Conservation (phyloP, 2,329 filamentous ascomycete species). For the Coniochaeta ligniaria region DNA sequence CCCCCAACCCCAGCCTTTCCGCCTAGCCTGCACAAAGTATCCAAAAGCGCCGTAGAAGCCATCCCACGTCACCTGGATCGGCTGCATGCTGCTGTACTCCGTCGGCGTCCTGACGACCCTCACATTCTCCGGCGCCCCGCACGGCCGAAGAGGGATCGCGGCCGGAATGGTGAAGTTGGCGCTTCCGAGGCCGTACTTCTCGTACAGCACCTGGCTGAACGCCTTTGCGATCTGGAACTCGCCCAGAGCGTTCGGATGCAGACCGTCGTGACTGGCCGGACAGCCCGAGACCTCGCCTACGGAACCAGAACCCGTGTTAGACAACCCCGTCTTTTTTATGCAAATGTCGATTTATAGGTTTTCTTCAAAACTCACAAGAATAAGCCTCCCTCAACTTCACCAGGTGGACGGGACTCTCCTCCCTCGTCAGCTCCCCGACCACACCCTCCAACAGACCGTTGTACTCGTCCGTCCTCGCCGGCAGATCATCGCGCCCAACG, state of each 20-base stretch:
- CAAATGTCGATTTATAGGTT: too few species aligned
- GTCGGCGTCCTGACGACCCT: not conserved
- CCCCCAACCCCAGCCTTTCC: not conserved
- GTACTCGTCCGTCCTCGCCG: slow-evolving; percentile 15
- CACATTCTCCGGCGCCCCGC: slow-evolving; percentile 9
- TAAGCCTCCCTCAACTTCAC: slow-evolving; percentile 25
- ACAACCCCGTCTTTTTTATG: too few species aligned
- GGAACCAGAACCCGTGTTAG: too few species aligned
- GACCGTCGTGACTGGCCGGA: slow-evolving; percentile 28
- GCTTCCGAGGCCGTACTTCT: slow-evolving; percentile 15
- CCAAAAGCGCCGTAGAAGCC: slow-evolving; percentile 15
- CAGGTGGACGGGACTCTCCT: slow-evolving; percentile 20
- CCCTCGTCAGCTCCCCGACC: slow-evolving; percentile 16
- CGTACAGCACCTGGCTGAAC: slow-evolving; percentile 24
- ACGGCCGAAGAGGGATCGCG: slow-evolving; percentile 10
- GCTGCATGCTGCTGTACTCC: not conserved
- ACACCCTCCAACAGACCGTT: slow-evolving; percentile 16
- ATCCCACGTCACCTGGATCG: slow-evolving; percentile 15
- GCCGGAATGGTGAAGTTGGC: slow-evolving; percentile 14
- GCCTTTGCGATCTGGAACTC: slow-evolving; percentile 34
- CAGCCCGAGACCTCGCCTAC: slow-evolving; percentile 15
- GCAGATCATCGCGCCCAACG: slow-evolving; percentile 16
- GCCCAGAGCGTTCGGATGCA: slow-evolving; percentile 32
- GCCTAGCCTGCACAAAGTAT: slow-evolving; percentile 3
- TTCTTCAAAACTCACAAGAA: slow-evolving; percentile 14